phyloP scores from a whole-genome alignment of 306 rosid genomes.

The Cercis canadensis region DNA sequence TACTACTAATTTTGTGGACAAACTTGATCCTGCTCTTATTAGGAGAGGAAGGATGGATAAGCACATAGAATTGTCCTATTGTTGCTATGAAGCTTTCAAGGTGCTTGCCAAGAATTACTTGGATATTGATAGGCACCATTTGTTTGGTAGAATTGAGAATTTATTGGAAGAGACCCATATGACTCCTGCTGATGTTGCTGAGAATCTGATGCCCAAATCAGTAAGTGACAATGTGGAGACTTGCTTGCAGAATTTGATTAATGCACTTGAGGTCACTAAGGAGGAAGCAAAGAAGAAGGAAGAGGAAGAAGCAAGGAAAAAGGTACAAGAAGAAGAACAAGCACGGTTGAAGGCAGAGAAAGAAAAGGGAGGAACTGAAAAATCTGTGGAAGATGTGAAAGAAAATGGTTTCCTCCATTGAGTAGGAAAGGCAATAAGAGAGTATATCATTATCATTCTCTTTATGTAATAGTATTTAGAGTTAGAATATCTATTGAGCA shows the following conservation, averaged over 20 bases:
- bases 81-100: conserved; percentile 54
- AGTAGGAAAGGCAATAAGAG: too few species aligned
- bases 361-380: not conserved
- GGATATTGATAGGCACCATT: conserved; percentile 38
- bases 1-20: conserved; percentile 54
- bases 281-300: conserved; percentile 39
- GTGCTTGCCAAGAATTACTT: conserved; percentile 56
- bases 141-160: conserved; percentile 31
- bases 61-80: conserved; percentile 53
- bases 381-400: not conserved
- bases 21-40: conserved; percentile 55
- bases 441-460: too few species aligned
- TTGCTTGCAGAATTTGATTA: conserved; percentile 47
- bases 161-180: conserved; percentile 42
- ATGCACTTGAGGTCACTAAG: conserved; percentile 44
- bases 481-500: too few species aligned
- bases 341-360: conserved; percentile 21
- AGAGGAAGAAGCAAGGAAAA: conserved; percentile 30
- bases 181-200: conserved; percentile 61
- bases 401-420: conserved; percentile 1
- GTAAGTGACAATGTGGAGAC: conserved; percentile 24
- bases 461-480: too few species aligned
- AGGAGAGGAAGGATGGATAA: conserved; percentile 58
- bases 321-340: conserved; percentile 32
- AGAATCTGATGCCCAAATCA: conserved; percentile 60